Conservation (phyloP, 352 stramenopile genomes). For the Pythium aphanidermatum region DNA sequence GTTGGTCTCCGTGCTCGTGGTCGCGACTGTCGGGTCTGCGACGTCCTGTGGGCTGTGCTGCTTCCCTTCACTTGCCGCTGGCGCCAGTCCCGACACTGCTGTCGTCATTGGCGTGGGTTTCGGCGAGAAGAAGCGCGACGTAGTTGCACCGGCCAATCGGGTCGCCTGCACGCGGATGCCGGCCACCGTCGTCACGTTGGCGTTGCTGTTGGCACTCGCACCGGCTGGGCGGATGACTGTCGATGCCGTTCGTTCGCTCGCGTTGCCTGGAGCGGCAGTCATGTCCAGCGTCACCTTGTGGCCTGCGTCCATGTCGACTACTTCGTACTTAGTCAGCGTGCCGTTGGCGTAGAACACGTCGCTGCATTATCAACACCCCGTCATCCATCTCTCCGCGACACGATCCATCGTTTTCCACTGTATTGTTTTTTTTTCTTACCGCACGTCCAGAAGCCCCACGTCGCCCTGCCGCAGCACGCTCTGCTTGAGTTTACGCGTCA, state of each 20-base stretch:
- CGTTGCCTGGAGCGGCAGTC: constrained; percentile 21
- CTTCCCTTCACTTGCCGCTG: constrained; percentile 7
- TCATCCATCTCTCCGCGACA: too few relatives aligned
- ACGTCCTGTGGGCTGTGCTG: constrained; percentile 25
- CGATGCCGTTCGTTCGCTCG: constrained; percentile 15
- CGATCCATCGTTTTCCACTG: too few relatives aligned
- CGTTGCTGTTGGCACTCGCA: neutral
- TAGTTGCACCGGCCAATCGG: constrained; percentile 8
- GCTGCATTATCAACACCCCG: constrained; percentile 9
- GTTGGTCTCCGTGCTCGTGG: neutral
- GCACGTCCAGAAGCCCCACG: constrained; percentile 50
- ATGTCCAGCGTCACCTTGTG: constrained; percentile 27
- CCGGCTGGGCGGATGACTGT: constrained; percentile 1
- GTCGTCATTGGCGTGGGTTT: neutral
- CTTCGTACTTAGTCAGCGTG: constrained; percentile 80
- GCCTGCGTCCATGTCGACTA: constrained; percentile 42
- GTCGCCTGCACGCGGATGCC: constrained; percentile 21
- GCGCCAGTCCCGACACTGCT: constrained; percentile 4
- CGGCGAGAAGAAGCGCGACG: constrained; percentile 16
- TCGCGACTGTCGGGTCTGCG: constrained; percentile 16
- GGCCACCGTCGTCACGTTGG: constrained; percentile 15
- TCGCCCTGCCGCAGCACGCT: constrained; percentile 70
- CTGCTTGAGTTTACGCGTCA: constrained; percentile 65
- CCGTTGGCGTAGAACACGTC: constrained; percentile 82
- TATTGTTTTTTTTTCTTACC: too few relatives aligned